Conservation (phyloP, 2,329 filamentous ascomycete species). For the Cryphonectria radicalis region DNA sequence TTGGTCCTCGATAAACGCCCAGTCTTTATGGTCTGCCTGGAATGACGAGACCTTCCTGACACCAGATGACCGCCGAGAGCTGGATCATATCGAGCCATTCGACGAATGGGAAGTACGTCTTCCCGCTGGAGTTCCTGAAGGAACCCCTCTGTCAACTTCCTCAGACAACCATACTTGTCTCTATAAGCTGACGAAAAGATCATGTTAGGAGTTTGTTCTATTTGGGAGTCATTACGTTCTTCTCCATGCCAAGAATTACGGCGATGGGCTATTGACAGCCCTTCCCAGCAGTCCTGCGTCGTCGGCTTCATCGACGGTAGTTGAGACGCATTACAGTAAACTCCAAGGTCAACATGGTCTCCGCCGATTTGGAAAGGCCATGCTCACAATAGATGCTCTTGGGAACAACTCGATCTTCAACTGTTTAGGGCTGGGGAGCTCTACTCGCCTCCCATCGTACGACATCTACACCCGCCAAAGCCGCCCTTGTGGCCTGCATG, state of each 20-base stretch:
- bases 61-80: slow-evolving; percentile 57
- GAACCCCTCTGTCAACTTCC: background rate
- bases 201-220: slow-evolving; percentile 74
- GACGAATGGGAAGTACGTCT: slow-evolving; percentile 74
- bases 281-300: background rate
- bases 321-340: slow-evolving; percentile 39
- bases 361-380: slow-evolving; percentile 64
- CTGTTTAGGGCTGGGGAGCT: slow-evolving; percentile 50
- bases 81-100: slow-evolving; percentile 80
- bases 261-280: background rate
- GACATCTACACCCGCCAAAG: slow-evolving; percentile 50
- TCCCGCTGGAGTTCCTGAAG: background rate
- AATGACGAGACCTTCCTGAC: slow-evolving; percentile 68
- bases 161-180: background rate
- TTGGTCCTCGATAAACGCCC: slow-evolving; percentile 66
- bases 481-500: slow-evolving; percentile 27
- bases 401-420: slow-evolving; percentile 51
- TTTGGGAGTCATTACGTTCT: slow-evolving; percentile 87
- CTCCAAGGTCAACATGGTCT: slow-evolving; percentile 48
- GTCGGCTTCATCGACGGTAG: slow-evolving; percentile 14
- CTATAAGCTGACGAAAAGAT: background rate
- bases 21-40: slow-evolving; percentile 85
- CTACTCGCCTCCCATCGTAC: slow-evolving; percentile 51
- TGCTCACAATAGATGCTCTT: slow-evolving; percentile 45
- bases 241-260: slow-evolving; percentile 61